Base-by-base conservation (phyloP, 2,329 filamentous ascomycete species). In the Furcasterigmium furcatum region DNA sequence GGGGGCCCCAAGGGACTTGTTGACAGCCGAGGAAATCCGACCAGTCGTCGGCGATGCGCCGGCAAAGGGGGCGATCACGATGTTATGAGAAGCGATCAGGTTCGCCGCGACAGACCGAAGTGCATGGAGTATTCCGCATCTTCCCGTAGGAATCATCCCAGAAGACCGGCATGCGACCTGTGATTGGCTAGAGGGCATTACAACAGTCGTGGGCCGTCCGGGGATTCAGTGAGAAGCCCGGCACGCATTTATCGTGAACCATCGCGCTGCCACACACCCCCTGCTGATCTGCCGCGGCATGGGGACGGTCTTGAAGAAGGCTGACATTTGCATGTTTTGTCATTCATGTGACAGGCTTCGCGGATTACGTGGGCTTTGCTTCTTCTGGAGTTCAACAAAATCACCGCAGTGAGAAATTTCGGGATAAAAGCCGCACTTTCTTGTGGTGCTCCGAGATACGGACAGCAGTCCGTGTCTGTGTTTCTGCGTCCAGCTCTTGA, bases 351-450 rank as follows among this genome's bases (percentile, higher is more conserved):
- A 18, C n/a, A n/a, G 16, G 24, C 24, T 34, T 7, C 21, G 13
- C 27, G 18, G 18, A 10, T 25, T 12, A 21, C n/a, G 36, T 38
- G 20, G 36, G 20, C 18, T 30, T 30, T 41, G 25, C n/a, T 29
- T 42, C 39, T 16, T 19, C 40, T 42, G 13, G 27, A 34, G 13
- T 24, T 34, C 40, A 27, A 20, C 30, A 25, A 42, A 42, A 42
- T 42, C 27, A 16, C n/a, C 34, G 16, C 34, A 36, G 34, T 18
- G 34, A 36, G 34, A 36, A 6, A 42, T 20, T 20, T 34, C 40
- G 9, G 12, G 40, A 34, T 34, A 42, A 42, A 42, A 42, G 40
- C 40, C 40, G 40, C 40, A 42, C 18, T 18, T 12, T 27, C 7
- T 7, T 27, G n/a, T n/a, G n/a, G n/a, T 29, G 27, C 27, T 42